phyloP scores from a whole-genome alignment of 352 stramenopile genomes.

The Phytophthora idaei region DNA sequence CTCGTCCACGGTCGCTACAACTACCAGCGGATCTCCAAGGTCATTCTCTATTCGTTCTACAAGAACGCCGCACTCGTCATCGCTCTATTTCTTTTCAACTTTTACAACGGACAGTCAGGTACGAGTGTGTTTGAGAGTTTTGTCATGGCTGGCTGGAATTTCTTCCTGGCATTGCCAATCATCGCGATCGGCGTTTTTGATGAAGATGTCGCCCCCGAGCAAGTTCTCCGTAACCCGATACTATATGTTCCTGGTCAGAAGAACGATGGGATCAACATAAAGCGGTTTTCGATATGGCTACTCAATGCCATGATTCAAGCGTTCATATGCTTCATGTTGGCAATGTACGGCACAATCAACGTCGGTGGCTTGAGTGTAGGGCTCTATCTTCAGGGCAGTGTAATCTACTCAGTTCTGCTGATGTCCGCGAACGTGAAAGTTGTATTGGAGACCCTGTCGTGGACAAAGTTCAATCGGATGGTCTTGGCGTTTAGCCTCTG shows the following conservation, averaged over 20 bases:
- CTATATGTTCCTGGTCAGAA: conserved; percentile 67
- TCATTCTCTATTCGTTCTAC: conserved; percentile 92
- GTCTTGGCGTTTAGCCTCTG: conserved; percentile 62
- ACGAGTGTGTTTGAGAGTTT: conserved; percentile 88
- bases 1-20: conserved; percentile 97
- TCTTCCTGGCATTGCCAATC: conserved; percentile 90
- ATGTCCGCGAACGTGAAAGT: conserved; percentile 84
- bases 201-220: conserved; percentile 68
- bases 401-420: conserved; percentile 75
- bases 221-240: conserved; percentile 62
- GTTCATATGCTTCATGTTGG: conserved; percentile 67
- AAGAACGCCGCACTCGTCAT: conserved; percentile 83
- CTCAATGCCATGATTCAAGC: conserved; percentile 70
- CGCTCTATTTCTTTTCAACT: conserved; percentile 78
- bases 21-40: conserved; percentile 94
- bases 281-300: conserved; percentile 65
- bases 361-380: conserved; percentile 41
- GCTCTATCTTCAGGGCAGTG: conserved; percentile 67
- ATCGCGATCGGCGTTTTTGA: conserved; percentile 85
- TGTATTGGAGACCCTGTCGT: conserved; percentile 75
- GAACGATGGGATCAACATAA: conserved; percentile 74
- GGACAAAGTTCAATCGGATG: conserved; percentile 71
- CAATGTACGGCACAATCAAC: conserved; percentile 46
- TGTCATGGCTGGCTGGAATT: conserved; percentile 82
- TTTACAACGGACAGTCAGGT: conserved; percentile 83